phyloP scores from a whole-genome alignment of 148 eudicot species.

The Drosera capensis region DNA sequence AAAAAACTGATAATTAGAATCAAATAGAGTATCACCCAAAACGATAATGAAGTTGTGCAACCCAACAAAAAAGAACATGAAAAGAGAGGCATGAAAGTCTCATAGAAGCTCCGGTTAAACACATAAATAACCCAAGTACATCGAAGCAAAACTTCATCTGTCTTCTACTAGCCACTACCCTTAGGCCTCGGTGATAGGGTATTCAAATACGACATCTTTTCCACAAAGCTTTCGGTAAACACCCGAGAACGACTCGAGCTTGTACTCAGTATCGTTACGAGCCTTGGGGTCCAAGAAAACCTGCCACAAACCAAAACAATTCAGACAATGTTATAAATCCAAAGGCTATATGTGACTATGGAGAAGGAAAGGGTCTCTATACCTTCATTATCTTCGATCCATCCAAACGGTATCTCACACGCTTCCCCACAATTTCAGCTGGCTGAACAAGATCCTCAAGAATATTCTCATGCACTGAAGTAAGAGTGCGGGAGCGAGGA shows the following conservation, averaged over 20 bases:
- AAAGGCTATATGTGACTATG: neutral
- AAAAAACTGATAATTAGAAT: too few species aligned
- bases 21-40: too few species aligned
- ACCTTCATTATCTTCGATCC: constrained; percentile 81
- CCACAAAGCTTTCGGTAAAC: constrained; percentile 85
- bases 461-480: constrained; percentile 68
- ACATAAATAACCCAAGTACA: neutral
- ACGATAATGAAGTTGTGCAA: too few species aligned
- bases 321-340: neutral
- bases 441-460: constrained; percentile 82
- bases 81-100: too few species aligned
- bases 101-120: too few species aligned
- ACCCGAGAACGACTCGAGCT: constrained; percentile 77
- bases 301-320: constrained; percentile 14
- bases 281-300: constrained; percentile 72
- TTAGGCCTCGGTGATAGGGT: constrained; percentile 41
- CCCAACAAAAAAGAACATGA: too few species aligned
- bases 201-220: constrained; percentile 80
- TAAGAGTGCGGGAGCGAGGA: constrained; percentile 68
- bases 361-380: neutral
- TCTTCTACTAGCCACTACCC: neutral
- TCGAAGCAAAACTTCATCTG: neutral
- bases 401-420: constrained; percentile 62
- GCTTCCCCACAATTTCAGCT: constrained; percentile 86
- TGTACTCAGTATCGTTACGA: constrained; percentile 78